These are phyloP conservation scores for Phytophthora citricola DNA, from an alignment of 352 stramenopile genomes.

Conservation along the genomic window DNA sequence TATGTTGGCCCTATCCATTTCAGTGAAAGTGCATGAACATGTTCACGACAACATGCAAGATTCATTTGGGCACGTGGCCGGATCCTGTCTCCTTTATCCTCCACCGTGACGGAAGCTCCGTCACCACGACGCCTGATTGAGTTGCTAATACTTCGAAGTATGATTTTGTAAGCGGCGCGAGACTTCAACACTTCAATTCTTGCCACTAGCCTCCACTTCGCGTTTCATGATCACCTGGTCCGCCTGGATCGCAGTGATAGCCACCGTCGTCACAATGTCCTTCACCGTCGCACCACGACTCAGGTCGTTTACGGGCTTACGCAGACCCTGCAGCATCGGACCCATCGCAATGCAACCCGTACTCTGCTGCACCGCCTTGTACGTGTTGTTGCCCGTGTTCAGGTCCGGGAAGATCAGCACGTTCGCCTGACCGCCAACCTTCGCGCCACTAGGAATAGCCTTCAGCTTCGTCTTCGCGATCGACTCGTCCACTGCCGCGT, in stretches of 20 bases:
- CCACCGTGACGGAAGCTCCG: neutral
- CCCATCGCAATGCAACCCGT: constrained; percentile 84
- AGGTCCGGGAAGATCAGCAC: constrained; percentile 90
- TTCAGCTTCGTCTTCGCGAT: constrained; percentile 88
- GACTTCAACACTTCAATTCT: neutral
- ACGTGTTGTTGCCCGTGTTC: constrained; percentile 91
- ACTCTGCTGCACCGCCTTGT: constrained; percentile 90
- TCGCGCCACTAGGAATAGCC: constrained; percentile 56
- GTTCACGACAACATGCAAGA: constrained; percentile 22
- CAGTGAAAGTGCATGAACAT: constrained; percentile 13
- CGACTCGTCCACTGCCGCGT: constrained; percentile 76
- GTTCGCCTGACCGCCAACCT: constrained; percentile 83
- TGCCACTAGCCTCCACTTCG: constrained; percentile 6
- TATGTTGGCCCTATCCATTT: constrained; percentile 24
- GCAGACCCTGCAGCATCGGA: constrained; percentile 89
- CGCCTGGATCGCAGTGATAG: constrained; percentile 90
- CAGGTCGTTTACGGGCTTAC: constrained; percentile 90
- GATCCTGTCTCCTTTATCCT: constrained; percentile 1
- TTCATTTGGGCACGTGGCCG: constrained; percentile 14
- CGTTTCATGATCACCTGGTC: constrained; percentile 63
- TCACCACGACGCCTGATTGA: neutral
- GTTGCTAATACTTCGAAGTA: neutral
- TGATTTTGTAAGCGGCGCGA: neutral
- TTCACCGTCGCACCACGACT: constrained; percentile 89
- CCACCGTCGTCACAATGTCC: constrained; percentile 92